Evolutionary conservation across 2,329 filamentous ascomycete species (phyloP), one percentile per base, ranked within the genome.

Genomic region (Colletotrichum brevisporum): DNA sequence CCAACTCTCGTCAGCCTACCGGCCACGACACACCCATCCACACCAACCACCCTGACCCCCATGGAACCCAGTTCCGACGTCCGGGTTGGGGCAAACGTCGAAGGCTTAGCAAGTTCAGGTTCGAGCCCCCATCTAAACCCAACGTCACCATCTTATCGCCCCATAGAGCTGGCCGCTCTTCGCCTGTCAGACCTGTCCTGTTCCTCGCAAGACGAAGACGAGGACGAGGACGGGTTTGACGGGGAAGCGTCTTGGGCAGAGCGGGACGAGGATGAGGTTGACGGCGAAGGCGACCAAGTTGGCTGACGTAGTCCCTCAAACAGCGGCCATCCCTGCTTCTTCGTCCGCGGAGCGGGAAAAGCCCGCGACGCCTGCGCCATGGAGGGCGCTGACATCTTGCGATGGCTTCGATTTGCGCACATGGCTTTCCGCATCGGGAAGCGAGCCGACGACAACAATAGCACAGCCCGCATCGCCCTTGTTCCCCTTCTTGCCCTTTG

Each of bases 371-470:
- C 63, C 43, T 45, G 52, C 51, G 45, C 63, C 43, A 26, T 67
- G 62, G 67, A 69, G 26, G 24, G 39, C 18, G n/a, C 26, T 69
- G 13, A 43, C 27, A 27, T 36, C 63, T 6, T 67, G 63, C 21
- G 18, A 53, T 62, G 63, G 67, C 50, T 69, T 69, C 53, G 67
- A 69, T 56, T 24, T 69, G 36, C 62, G 67, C 51, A 67, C 67
- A 45, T 69, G 67, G 67, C 47, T 52, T 50, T 16, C 56, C 56
- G 67, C 61, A 41, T 48, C 61, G 21, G 48, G 53, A 43, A 26
- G 31, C 43, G 27, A 43, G 21, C 54, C 61, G 54, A 51, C 4
- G 24, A 60, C 39, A 13, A 45, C 54, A 36, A 27, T 26, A 39
- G 12, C 18, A 13, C 43, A 43, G n/a, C 18, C 50, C 13, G 24